phyloP scores from a whole-genome alignment of 1,284 basidiomycete genomes.

The Trichosporon coremiiforme region DNA sequence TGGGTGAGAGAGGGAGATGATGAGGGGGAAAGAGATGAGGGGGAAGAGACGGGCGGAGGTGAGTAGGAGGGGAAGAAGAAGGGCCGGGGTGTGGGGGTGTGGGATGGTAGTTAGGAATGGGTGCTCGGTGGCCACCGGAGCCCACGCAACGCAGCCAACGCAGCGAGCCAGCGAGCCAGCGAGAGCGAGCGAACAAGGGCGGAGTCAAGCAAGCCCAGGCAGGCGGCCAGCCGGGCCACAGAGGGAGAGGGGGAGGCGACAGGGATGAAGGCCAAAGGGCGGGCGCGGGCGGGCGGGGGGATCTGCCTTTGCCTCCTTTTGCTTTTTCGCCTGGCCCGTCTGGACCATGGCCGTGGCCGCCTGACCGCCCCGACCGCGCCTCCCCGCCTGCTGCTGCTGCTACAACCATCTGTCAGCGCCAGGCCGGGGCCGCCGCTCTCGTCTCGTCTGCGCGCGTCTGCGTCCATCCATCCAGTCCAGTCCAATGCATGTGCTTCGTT shows the following conservation, averaged over 20 bases:
- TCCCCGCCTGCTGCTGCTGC: background rate
- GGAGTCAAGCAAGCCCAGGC: constrained; percentile 9
- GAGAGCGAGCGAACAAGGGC: constrained; percentile 14
- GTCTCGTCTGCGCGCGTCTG: background rate
- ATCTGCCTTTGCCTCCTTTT: constrained; percentile 16
- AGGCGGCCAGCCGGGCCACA: background rate
- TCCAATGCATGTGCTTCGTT: background rate
- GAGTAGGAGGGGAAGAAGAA: too few species aligned
- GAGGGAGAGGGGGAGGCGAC: background rate
- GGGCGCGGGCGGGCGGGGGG: constrained; percentile 18
- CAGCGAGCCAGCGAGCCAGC: background rate
- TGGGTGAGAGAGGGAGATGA: background rate
- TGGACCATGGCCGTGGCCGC: background rate
- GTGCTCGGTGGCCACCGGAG: constrained; percentile 19
- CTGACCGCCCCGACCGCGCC: background rate
- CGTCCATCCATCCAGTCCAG: background rate
- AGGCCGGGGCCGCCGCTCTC: background rate
- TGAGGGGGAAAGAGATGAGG: too few species aligned
- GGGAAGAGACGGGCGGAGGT: too few species aligned
- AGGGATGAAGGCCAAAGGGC: constrained; percentile 15
- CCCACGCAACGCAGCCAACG: constrained; percentile 16
- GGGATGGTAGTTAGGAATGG: constrained; percentile 17
- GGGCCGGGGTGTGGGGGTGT: constrained; percentile 1
- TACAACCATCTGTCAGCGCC: background rate
- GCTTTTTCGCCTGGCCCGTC: constrained; percentile 3